Evolutionary conservation across 2,329 filamentous ascomycete genomes (phyloP).

Genomic region (Cadophora luteo-olivacea): DNA sequence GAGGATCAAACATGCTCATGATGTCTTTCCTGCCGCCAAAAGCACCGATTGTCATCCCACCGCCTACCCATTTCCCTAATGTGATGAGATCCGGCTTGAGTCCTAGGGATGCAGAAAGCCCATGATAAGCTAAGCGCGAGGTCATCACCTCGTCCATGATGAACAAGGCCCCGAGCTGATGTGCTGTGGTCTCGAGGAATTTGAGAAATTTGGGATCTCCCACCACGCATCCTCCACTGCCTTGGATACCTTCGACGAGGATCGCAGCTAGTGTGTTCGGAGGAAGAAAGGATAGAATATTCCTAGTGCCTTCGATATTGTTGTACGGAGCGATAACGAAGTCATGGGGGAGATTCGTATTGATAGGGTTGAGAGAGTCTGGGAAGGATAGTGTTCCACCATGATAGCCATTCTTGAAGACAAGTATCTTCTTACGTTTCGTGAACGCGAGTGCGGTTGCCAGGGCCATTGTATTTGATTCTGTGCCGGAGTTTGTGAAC

Average conservation of each 20-base stretch:
- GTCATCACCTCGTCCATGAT: conserved; percentile 78
- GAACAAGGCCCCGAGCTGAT: conserved; percentile 57
- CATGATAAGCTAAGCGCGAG: conserved; percentile 59
- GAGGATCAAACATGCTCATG: conserved; percentile 64
- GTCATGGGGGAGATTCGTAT: conserved; percentile 37
- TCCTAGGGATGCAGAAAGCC: conserved; percentile 52
- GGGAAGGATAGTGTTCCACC: conserved; percentile 49
- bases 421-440: conserved; percentile 34
- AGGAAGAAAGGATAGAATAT: conserved; percentile 48
- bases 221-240: conserved; percentile 63
- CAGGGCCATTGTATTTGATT: conserved; percentile 67
- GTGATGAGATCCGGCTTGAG: conserved; percentile 67
- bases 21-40: conserved; percentile 66
- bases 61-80: conserved; percentile 71
- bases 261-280: conserved; percentile 55
- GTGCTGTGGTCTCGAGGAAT: conserved; percentile 31
- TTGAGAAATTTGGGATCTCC: conserved; percentile 44
- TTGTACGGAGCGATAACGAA: conserved; percentile 66
- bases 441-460: conserved; percentile 44
- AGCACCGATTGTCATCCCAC: conserved; percentile 69
- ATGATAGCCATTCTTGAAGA: conserved; percentile 39
- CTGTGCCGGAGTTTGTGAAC: conserved; percentile 71
- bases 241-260: conserved; percentile 71
- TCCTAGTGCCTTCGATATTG: conserved; percentile 54
- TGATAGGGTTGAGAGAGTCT: conserved; percentile 49